Percentiles rank a stretch among this genome's conserved stretches.
Conservation (phyloP, 805 yeast genomes). For the Ogataea pini region DNA sequence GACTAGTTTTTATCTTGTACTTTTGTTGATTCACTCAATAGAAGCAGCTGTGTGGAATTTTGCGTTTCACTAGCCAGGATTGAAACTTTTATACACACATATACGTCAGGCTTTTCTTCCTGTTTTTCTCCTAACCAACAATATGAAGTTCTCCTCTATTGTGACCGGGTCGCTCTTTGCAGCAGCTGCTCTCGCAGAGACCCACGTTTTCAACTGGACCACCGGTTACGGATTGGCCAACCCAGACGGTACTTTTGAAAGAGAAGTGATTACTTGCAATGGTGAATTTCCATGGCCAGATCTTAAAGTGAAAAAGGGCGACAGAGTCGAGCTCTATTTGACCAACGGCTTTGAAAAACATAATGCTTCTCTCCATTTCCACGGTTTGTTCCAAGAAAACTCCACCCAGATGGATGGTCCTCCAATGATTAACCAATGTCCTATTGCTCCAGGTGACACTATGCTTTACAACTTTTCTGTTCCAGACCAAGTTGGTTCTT, state of each 20-base stretch:
- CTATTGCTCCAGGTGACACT: conserved; percentile 77
- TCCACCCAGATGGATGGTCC: conserved; percentile 89
- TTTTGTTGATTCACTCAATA: not conserved
- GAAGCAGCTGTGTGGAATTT: not conserved
- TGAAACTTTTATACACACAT: conserved; percentile 15
- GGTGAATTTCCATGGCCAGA: conserved; percentile 83
- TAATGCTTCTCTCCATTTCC: conserved; percentile 86
- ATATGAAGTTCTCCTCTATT: conserved; percentile 22
- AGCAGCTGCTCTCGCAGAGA: conserved; percentile 38
- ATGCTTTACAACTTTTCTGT: conserved; percentile 84
- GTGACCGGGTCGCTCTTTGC: conserved; percentile 20
- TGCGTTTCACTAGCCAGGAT: not conserved
- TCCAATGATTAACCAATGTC: conserved; percentile 85
- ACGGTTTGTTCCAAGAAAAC: conserved; percentile 85
- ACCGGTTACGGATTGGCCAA: conserved; percentile 65
- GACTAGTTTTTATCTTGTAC: not conserved
- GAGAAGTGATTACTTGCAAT: conserved; percentile 51
- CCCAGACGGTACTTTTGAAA: conserved; percentile 51
- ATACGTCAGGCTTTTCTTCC: conserved; percentile 5
- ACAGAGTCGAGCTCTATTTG: conserved; percentile 69
- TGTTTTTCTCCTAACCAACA: conserved; percentile 10
- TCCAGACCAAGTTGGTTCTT: conserved; percentile 80
- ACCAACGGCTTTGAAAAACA: conserved; percentile 70
- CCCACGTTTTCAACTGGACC: conserved; percentile 66
- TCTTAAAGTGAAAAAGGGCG: conserved; percentile 74